Base-by-base conservation (phyloP, 1,284 basidiomycete species). In the Trichosporon inkin region DNA sequence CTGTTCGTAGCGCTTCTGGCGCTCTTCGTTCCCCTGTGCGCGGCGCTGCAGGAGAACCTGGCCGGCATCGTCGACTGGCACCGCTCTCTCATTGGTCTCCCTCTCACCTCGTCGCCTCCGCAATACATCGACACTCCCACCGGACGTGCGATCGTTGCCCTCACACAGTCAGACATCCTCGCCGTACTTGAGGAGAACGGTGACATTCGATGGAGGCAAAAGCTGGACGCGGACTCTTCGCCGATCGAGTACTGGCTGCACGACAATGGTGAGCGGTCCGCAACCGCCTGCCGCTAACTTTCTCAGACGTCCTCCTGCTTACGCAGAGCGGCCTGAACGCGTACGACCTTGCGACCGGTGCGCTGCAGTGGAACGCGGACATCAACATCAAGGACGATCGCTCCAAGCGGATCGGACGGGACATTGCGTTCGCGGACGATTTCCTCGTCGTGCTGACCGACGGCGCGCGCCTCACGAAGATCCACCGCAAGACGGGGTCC, bases 41-140 rank as follows among this genome's bases (percentile, higher is more conserved):
- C 57, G 32, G 47, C 59, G 44, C 65, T 67, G 10, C 74, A 78
- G 62, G 66, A 68, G 22, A 72, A 76, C 41, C 66, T 78, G 16
- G 90, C 86, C 36, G 92, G 91, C 54, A 81, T 90, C 35, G 83
- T 92, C 37, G 91, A 94, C 80, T 94, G 91, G 92, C 84, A 94
- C 78, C 87, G 85, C 66, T 77, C 82, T 19, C 82, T 88, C 28
- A 79, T 91, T 58, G 92, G 92, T 20, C 80, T 87, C 8, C 88
- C 90, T 0, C 75, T 86, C 8, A 63, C 68, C 10, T 70, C 73
- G 0, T 63, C 70, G 16, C 78, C 80, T 13, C 79, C 79, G 17
- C 68, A 69, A 52, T 65, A 76, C 51, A 68, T 75, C 32, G 62
- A 64, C 24, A 59, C 62, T 16, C 24, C 53, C 39, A 19, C 4